Evolutionary conservation across 805 yeast species (phyloP), one percentile per base, ranked within the genome.

Genomic region (Jamesozyma jinghongensis): DNA sequence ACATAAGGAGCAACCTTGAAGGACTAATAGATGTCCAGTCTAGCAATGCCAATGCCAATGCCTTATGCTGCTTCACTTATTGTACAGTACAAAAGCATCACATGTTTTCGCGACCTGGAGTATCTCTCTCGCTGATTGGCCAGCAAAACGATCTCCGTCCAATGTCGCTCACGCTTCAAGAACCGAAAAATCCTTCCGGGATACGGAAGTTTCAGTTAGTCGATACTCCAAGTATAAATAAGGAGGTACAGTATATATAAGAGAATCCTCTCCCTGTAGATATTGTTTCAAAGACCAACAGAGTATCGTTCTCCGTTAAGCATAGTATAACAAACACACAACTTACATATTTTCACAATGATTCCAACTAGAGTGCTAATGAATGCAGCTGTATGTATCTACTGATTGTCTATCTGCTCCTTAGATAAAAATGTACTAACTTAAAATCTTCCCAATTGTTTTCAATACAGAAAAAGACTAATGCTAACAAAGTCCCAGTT

Each of bases 401-500:
- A 17, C 10, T 11, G 19, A 19, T 12, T 34, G 28, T 13, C 5
- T 32, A 19, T 32, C 17, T 12, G 5, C 7, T 17, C 8, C 18
- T 32, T 5, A 26, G 16, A 13, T 27, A 2, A 32, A 22, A 29
- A 28, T 13, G 19, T 42, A 51, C 52, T 47, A 46, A 46, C 52
- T 25, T 25, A 12, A 12, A 8, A 8, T 8, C 7, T 25, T 25
- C 28, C 12, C 12, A 8, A 25, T 25, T 25, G 28, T 12, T 25
- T 25, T 25, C 14, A 5, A n/a, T 14, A 44, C 48, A 64, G 63
- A 68, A 66, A 51, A 67, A 67, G 53, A 44, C 58, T 22, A 47
- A 61, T 41, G 64, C 64, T 43, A 37, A 53, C 33, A 53, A 54
- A 33, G 50, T 74, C 40, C 80, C 80, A 53, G 70, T 74, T 40